phyloP scores from a whole-genome alignment of 2,329 filamentous ascomycete genomes.

The Colletotrichum limetticola region DNA sequence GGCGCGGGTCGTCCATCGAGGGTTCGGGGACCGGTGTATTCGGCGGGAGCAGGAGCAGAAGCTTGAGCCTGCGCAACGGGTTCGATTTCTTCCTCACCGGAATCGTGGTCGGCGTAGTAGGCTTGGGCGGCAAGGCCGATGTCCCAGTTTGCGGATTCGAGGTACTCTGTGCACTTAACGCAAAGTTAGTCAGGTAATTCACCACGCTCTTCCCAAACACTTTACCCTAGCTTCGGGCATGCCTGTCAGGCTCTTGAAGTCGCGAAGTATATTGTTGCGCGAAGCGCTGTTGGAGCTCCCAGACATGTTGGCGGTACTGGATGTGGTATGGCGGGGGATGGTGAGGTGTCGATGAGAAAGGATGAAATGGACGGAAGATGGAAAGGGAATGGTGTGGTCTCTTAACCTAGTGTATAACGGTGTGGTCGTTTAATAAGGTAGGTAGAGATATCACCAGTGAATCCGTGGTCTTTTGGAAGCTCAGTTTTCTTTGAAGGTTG shows the following conservation, averaged over 20 bases:
- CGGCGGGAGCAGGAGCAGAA: slow-evolving; percentile 44
- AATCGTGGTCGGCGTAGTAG: slow-evolving; percentile 69
- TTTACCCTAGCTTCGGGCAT: slow-evolving; percentile 33
- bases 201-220: not conserved
- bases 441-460: not conserved
- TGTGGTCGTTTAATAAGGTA: not conserved
- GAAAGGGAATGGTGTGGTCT: no score
- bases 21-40: slow-evolving; percentile 71
- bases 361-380: not conserved
- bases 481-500: not conserved
- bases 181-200: slow-evolving; percentile 1
- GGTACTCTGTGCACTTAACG: slow-evolving; percentile 72
- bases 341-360: not conserved
- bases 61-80: slow-evolving; percentile 46
- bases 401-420: not conserved
- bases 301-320: slow-evolving; percentile 22
- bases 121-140: slow-evolving; percentile 70
- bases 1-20: slow-evolving; percentile 71
- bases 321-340: slow-evolving; percentile 1
- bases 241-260: slow-evolving; percentile 32
- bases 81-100: slow-evolving; percentile 52
- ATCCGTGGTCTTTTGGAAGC: not conserved
- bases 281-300: slow-evolving; percentile 30
- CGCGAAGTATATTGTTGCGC: slow-evolving; percentile 33
- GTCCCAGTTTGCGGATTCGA: slow-evolving; percentile 74